These are phyloP conservation scores for Rosa chinensis DNA, from an alignment of 306 rosid species.

Conservation along the genomic window DNA sequence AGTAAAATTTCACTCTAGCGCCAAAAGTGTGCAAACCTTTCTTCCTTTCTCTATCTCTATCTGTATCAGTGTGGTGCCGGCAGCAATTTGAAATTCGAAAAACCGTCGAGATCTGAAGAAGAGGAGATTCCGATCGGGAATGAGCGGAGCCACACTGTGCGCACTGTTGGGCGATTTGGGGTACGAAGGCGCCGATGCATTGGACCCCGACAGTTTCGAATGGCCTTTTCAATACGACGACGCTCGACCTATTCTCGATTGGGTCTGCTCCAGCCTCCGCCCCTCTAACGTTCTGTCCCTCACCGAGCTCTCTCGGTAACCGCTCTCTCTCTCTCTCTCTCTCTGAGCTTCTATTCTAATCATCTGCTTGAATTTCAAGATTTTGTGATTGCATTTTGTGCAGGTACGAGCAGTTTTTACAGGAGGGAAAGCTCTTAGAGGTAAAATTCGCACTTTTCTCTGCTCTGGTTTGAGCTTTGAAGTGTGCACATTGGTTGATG, in stretches of 20 bases:
- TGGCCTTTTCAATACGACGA: constrained; percentile 96
- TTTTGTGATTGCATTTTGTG: background rate
- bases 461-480: background rate
- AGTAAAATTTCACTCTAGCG: constrained; percentile 9
- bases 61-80: background rate
- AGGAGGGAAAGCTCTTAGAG: constrained; percentile 89
- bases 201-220: constrained; percentile 91
- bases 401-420: constrained; percentile 75
- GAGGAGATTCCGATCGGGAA: constrained; percentile 15
- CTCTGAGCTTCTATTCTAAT: background rate
- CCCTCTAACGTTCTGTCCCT: constrained; percentile 83
- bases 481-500: background rate
- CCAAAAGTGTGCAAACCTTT: constrained; percentile 20
- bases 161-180: constrained; percentile 70
- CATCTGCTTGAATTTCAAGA: background rate
- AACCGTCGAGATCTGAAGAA: background rate
- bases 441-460: constrained; percentile 22
- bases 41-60: background rate
- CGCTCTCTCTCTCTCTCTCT: background rate
- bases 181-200: constrained; percentile 50
- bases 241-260: constrained; percentile 80
- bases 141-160: constrained; percentile 77
- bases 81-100: background rate
- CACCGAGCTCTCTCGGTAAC: constrained; percentile 74
- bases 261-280: constrained; percentile 95